Base-by-base conservation (phyloP, 441 rosid species). In the Adansonia grandidieri region DNA sequence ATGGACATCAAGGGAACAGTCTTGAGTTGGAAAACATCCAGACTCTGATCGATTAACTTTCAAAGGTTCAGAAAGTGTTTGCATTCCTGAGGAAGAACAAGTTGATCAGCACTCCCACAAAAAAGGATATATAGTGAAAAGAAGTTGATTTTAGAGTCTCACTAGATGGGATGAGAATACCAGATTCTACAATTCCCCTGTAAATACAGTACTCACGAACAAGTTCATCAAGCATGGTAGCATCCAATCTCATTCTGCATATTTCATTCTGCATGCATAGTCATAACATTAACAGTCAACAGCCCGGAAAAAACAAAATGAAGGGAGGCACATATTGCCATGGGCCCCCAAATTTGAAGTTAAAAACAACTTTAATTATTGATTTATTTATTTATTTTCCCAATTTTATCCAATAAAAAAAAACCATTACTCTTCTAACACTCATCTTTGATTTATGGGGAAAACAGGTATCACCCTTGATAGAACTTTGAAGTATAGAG, bases 141-240 rank as follows among this genome's bases (percentile, higher is more conserved):
- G 56, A 22, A 53, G 51, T 68, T 48, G 50, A 70, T n/a, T 68
- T 24, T 71, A 79, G 72, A 48, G 77, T 75, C 74, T 88, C 80
- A 93, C 87, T 89, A 71, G 88, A 80, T 79, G 81, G 71, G 75
- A 81, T 62, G 53, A 82, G 53, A 80, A 72, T 63, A 84, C 89
- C 92, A 82, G 92, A 87, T 53, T 88, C 90, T 13, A 93, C 87
- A 71, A 95, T 90, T 76, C 99, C 99, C 86, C 99, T 87, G 67
- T 92, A 95, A 50, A 95, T 86, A 87, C 98, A 95, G 78, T 95
- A 95, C 86, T 95, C 98, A 9, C 73, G 90, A 40, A 95, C 93
- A 78, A 93, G 94, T 80, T 89, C 95, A 81, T 95, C 98, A 62
- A 93, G 92, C 85, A 86, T 80, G 15, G 91, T 83, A 77, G 90